These are phyloP conservation scores for Boletus holoroseus DNA, from an alignment of 1,284 basidiomycete genomes.

Conservation along the genomic window DNA sequence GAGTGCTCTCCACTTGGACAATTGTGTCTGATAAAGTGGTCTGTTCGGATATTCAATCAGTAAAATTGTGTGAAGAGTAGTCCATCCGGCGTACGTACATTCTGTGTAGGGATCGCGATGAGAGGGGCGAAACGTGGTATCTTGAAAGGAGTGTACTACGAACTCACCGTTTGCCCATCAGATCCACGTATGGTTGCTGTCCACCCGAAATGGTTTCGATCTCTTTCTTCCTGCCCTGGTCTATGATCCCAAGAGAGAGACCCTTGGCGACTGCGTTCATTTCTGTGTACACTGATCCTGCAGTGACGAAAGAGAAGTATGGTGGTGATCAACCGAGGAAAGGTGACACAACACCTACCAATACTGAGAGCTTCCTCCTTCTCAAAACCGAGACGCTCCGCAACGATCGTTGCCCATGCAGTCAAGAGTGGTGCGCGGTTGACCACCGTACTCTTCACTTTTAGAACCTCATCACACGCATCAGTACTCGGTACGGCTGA, in stretches of 20 bases:
- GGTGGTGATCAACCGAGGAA: slow-evolving; percentile 6
- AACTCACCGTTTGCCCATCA: slow-evolving; percentile 80
- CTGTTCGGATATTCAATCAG: slow-evolving; percentile 37
- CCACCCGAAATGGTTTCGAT: slow-evolving; percentile 53
- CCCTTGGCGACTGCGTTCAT: slow-evolving; percentile 85
- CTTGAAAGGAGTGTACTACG: neutral
- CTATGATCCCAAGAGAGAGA: slow-evolving; percentile 70
- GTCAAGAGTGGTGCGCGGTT: slow-evolving; percentile 95
- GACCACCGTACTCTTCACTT: slow-evolving; percentile 57
- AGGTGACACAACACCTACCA: slow-evolving; percentile 41
- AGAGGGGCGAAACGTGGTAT: neutral
- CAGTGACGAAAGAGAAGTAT: slow-evolving; percentile 8
- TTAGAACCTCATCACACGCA: slow-evolving; percentile 45
- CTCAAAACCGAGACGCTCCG: slow-evolving; percentile 80
- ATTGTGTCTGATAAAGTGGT: slow-evolving; percentile 71
- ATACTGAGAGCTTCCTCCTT: slow-evolving; percentile 87
- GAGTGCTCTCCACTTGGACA: slow-evolving; percentile 77
- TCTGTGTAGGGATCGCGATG: slow-evolving; percentile 31
- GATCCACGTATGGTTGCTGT: slow-evolving; percentile 86
- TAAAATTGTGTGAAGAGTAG: neutral
- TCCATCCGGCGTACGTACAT: slow-evolving; percentile 41
- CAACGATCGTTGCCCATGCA: slow-evolving; percentile 84
- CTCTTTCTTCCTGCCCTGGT: slow-evolving; percentile 48
- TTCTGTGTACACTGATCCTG: slow-evolving; percentile 88
- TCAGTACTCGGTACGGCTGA: slow-evolving; percentile 2